Conservation (phyloP, 768 basidiomycete species). For the Termitomyces sp. region DNA sequence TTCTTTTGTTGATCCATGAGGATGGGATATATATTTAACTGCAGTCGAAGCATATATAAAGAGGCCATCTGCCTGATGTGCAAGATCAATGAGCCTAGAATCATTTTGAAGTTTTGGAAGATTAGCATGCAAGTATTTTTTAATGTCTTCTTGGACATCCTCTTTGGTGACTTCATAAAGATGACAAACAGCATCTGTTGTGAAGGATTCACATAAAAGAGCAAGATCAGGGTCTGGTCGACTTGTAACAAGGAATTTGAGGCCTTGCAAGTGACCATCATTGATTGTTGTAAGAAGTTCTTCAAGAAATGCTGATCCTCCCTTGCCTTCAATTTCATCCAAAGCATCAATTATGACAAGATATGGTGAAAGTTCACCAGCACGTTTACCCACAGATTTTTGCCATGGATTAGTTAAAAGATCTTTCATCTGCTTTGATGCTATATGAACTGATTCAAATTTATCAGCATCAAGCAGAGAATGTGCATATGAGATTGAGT, state of each 20-base stretch:
- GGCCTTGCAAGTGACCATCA: neutral
- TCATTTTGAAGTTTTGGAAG: neutral
- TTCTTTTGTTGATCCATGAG: neutral
- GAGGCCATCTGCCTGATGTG: neutral
- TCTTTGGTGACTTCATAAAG: slow-evolving; percentile 6
- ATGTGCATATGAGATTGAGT: neutral
- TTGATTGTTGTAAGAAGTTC: no score
- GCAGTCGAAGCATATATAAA: neutral
- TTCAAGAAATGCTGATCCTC: no score
- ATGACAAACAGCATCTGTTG: slow-evolving; percentile 11
- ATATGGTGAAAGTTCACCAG: no score
- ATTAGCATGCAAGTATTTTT: no score
- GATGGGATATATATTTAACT: neutral
- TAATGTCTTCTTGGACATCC: neutral
- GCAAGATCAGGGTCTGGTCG: neutral
- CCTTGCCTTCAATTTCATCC: neutral
- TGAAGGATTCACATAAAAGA: slow-evolving; percentile 1
- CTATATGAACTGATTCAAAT: no score
- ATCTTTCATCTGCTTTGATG: no score
- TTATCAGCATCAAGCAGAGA: neutral
- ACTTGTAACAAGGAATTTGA: slow-evolving; percentile 12
- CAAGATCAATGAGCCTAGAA: neutral
- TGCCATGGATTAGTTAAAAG: no score
- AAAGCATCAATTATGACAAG: neutral
- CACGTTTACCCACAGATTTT: no score